Evolutionary conservation across 2,329 filamentous ascomycete species (phyloP).

Genomic region (Trichoderma afroharzianum): DNA sequence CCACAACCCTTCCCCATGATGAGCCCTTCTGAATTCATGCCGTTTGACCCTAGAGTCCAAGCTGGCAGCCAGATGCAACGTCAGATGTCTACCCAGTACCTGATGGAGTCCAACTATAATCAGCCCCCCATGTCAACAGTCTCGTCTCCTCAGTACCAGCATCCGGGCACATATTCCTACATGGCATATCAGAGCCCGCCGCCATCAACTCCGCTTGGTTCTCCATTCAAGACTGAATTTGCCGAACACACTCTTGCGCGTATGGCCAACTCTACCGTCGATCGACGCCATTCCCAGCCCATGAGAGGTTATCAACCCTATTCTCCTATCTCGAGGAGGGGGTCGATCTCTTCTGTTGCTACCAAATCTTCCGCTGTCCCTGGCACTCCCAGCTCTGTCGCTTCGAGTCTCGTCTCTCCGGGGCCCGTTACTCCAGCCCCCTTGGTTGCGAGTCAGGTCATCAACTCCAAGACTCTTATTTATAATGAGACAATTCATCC

Average conservation of each 20-base stretch:
- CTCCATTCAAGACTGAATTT: constrained; percentile 34
- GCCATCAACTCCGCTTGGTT: constrained; percentile 31
- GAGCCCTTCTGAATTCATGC: constrained; percentile 44
- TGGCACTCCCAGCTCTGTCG: constrained; percentile 16
- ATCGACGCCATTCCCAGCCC: constrained; percentile 28
- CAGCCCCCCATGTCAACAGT: constrained; percentile 42
- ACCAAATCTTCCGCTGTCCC: constrained; percentile 20
- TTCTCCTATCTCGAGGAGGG: constrained; percentile 32
- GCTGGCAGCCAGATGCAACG: constrained; percentile 40
- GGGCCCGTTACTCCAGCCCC: constrained; percentile 19
- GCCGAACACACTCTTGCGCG: constrained; percentile 29
- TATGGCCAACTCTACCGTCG: constrained; percentile 22
- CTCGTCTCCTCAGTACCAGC: constrained; percentile 41
- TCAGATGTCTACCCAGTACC: constrained; percentile 46
- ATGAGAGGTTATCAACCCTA: constrained; percentile 33
- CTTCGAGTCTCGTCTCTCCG: constrained; percentile 6
- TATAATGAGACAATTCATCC: constrained; percentile 46
- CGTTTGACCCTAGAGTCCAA: constrained; percentile 45
- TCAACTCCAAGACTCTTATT: constrained; percentile 39
- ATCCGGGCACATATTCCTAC: constrained; percentile 43
- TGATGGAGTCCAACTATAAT: constrained; percentile 43
- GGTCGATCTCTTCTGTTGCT: constrained; percentile 26
- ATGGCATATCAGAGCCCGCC: constrained; percentile 39
- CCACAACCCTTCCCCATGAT: constrained; percentile 47
- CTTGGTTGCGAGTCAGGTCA: background rate